A percentile compares a stretch with the other conserved stretches of the same genome.
These are phyloP conservation scores for Phytophthora idaei DNA, from an alignment of 352 stramenopile species.

Conservation along the genomic window DNA sequence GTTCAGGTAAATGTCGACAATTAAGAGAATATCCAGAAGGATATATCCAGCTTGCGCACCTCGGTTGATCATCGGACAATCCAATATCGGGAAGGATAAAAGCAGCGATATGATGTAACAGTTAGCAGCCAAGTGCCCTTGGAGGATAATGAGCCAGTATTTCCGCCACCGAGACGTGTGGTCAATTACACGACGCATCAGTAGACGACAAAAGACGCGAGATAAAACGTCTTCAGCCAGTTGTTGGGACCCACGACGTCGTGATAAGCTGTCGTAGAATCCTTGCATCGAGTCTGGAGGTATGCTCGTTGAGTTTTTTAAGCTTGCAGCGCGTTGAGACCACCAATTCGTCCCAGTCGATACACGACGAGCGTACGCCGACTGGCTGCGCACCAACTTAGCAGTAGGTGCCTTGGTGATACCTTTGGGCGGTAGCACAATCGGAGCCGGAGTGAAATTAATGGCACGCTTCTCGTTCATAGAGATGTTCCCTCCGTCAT, in stretches of 20 bases:
- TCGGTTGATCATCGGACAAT: conserved; percentile 13
- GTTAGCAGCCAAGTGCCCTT: conserved; percentile 47
- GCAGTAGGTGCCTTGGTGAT: neutral
- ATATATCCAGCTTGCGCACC: conserved; percentile 28
- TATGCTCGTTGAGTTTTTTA: neutral
- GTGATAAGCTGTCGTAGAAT: conserved; percentile 49
- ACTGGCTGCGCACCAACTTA: conserved; percentile 57
- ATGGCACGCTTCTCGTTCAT: conserved; percentile 33
- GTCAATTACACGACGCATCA: conserved; percentile 35
- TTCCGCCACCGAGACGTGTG: conserved; percentile 39
- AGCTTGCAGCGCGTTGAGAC: conserved; percentile 6
- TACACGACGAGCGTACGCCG: conserved; percentile 37
- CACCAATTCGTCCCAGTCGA: conserved; percentile 31
- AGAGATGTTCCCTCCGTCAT: conserved; percentile 31
- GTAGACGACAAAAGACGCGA: conserved; percentile 12
- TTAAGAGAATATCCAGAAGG: conserved; percentile 43
- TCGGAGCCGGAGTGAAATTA: conserved; percentile 17
- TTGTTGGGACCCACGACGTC: conserved; percentile 16
- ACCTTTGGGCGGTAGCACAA: conserved; percentile 15
- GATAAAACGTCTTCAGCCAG: conserved; percentile 3
- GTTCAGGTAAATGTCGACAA: conserved; percentile 55
- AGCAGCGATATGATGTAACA: conserved; percentile 48
- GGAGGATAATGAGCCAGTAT: conserved; percentile 48
- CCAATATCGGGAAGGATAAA: conserved; percentile 44
- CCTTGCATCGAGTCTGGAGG: conserved; percentile 33